Percentiles rank a stretch among this genome's conserved stretches.
Conservation (phyloP, 2,329 filamentous ascomycete species). For the Dothidotthia symphoricarpi region DNA sequence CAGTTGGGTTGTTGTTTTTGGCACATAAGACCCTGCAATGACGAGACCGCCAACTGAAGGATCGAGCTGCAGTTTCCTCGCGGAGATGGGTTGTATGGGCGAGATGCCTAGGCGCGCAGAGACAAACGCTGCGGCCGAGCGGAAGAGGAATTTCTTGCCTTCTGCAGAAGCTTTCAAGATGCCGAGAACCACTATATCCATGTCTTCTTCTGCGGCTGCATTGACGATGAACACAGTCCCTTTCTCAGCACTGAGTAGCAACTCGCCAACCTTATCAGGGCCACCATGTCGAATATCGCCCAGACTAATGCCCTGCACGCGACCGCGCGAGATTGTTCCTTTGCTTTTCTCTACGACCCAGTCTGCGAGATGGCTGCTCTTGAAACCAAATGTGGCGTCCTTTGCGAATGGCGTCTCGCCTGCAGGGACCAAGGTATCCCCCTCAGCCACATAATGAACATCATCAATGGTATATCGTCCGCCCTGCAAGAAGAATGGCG, state of each 20-base stretch:
- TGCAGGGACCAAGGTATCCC: conserved; percentile 51
- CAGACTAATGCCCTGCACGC: conserved; percentile 48
- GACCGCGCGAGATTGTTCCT: conserved; percentile 41
- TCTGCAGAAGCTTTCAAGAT: conserved; percentile 44
- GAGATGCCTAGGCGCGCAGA: conserved; percentile 54
- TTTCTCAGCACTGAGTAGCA: conserved; percentile 40
- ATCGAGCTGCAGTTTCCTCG: conserved; percentile 43
- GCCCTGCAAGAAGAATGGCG: conserved; percentile 60
- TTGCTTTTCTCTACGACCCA: conserved; percentile 57
- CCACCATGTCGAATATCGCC: conserved; percentile 52
- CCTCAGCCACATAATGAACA: conserved; percentile 59
- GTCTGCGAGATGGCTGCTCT: conserved; percentile 53
- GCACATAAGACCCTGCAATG: conserved; percentile 59
- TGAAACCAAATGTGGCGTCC: conserved; percentile 59
- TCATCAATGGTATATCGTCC: conserved; percentile 58
- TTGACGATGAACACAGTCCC: conserved; percentile 53
- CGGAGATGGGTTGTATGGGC: conserved; percentile 52
- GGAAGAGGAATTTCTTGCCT: conserved; percentile 48
- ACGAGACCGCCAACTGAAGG: conserved; percentile 52
- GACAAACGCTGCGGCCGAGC: conserved; percentile 50
- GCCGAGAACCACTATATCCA: conserved; percentile 56
- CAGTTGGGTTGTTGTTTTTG: conserved; percentile 59
- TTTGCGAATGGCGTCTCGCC: conserved; percentile 56
- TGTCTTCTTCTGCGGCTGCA: conserved; percentile 54
- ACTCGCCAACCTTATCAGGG: conserved; percentile 43